phyloP scores from a whole-genome alignment of 257 asterid species.

The Rauvolfia tetraphylla region DNA sequence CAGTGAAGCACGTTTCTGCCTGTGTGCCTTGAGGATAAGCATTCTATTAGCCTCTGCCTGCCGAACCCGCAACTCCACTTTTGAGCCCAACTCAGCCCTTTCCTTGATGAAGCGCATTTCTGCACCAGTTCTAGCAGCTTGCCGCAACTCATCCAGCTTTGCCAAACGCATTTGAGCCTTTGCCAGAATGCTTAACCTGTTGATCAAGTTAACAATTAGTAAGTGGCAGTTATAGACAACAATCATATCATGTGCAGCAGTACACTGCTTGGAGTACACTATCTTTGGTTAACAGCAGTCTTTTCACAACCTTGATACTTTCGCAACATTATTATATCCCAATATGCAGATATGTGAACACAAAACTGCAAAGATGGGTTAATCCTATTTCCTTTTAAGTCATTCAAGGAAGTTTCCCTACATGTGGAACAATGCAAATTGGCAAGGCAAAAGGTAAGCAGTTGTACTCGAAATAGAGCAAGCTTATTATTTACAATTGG shows the following conservation, averaged over 20 bases:
- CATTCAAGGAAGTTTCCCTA: neutral
- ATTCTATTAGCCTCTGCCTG: conserved; percentile 90
- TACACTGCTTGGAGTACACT: neutral
- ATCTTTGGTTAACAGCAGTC: neutral
- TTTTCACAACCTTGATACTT: neutral
- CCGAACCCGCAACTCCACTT: conserved; percentile 73
- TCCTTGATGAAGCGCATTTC: conserved; percentile 75
- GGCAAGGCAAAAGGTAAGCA: neutral
- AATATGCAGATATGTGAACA: neutral
- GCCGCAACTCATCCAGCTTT: conserved; percentile 80
- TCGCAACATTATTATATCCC: neutral
- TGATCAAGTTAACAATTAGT: conserved; percentile 7
- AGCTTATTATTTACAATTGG: neutral
- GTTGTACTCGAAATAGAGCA: neutral
- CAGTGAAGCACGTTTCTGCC: conserved; percentile 73
- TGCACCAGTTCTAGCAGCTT: conserved; percentile 73
- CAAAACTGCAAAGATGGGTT: neutral
- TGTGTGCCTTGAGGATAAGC: conserved; percentile 67
- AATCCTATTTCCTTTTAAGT: neutral
- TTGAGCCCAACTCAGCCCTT: conserved; percentile 79
- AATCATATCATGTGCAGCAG: neutral
- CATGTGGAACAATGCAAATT: neutral
- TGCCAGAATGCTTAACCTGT: conserved; percentile 72
- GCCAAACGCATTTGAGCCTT: conserved; percentile 86
- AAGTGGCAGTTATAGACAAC: neutral